Percentiles rank a stretch among this genome's conserved stretches.
Evolutionary conservation across 1,139 yeast species (phyloP).

Genomic region (Wickerhamiella pararugosa): DNA sequence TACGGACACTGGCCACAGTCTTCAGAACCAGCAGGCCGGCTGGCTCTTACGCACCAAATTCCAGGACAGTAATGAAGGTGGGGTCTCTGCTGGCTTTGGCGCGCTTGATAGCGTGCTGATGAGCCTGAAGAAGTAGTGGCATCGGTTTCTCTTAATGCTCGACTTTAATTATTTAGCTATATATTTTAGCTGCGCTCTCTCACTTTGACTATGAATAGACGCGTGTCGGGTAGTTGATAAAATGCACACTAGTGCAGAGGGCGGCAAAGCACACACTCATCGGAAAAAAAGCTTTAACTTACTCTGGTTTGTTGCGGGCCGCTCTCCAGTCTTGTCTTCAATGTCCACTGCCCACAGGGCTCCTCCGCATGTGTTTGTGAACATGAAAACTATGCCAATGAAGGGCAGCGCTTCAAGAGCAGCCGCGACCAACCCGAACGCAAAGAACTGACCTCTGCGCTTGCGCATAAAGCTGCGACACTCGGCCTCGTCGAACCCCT

Average conservation of each 20-base stretch:
- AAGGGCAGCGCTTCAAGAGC: constrained; percentile 47
- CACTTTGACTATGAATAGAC: too few species aligned
- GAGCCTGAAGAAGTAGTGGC: neutral
- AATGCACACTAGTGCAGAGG: too few species aligned
- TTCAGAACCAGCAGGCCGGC: constrained; percentile 58
- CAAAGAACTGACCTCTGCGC: constrained; percentile 24
- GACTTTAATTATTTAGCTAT: too few species aligned
- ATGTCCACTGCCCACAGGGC: constrained; percentile 47
- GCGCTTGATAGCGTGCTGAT: constrained; percentile 66
- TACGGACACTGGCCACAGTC: constrained; percentile 39
- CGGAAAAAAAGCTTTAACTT: too few species aligned
- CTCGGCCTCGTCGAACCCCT: constrained; percentile 36
- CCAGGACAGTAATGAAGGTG: constrained; percentile 84
- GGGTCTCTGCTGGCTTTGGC: constrained; percentile 97
- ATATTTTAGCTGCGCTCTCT: too few species aligned
- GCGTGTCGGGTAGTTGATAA: too few species aligned
- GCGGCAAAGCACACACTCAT: too few species aligned
- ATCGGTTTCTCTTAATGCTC: too few species aligned
- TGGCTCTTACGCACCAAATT: constrained; percentile 81
- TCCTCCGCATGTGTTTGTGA: constrained; percentile 56
- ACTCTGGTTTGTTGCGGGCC: too few species aligned
- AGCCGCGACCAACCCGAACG: constrained; percentile 47
- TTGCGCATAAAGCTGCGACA: constrained; percentile 20
- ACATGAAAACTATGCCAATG: constrained; percentile 43
- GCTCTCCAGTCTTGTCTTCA: constrained; percentile 12